Base-by-base conservation (phyloP, 73 alveolate genomes). In the Blepharisma stoltei region DNA sequence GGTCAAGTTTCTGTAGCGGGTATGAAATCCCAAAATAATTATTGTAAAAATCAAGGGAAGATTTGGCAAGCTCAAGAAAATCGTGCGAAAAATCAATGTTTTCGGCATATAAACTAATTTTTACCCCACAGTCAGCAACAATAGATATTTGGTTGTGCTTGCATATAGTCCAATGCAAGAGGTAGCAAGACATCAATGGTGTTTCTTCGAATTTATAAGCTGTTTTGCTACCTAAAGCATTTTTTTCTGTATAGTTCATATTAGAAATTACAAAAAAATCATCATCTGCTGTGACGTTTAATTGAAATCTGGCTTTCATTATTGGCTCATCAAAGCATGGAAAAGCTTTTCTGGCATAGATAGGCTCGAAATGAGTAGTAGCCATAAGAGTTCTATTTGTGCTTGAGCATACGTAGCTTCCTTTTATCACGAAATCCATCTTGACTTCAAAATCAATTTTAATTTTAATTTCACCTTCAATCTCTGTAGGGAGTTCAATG, bases 271-370 rank as follows among this genome's bases (percentile, higher is more conserved):
- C 73, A 60, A 9, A 14, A n/a, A n/a, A 60, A 25, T 60, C 73
- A 52, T 52, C 66, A 14, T 38, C 46, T 9, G 46, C 73, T 60
- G n/a, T 60, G 3, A 60, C 23, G 46, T 9, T 60, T 18, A 60
- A 9, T 14, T 20, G 48, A 60, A 20, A 60, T 83, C 68, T 90
- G 4, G 97, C 94, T 78, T 92, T 94, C 71, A 89, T 77, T 49
- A 85, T 83, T 18, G 98, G 98, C 71, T 94, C 95, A 77, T 94
- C 97, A 76, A 94, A 94, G 83, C 97, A 89, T 8, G 98, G 98
- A 86, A 91, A 86, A 23, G 83, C 91, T 55, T 87, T 60, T 71
- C 83, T 82, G 43, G 92, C 85, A 67, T 80, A 84, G 71, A 80
- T 81, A 20, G 94, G 90, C 65, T 86, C 96, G 45, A 84, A 86